Evolutionary conservation across 495 filamentous ascomycete species (phyloP).

Genomic region (Chaetomium cochliodes): DNA sequence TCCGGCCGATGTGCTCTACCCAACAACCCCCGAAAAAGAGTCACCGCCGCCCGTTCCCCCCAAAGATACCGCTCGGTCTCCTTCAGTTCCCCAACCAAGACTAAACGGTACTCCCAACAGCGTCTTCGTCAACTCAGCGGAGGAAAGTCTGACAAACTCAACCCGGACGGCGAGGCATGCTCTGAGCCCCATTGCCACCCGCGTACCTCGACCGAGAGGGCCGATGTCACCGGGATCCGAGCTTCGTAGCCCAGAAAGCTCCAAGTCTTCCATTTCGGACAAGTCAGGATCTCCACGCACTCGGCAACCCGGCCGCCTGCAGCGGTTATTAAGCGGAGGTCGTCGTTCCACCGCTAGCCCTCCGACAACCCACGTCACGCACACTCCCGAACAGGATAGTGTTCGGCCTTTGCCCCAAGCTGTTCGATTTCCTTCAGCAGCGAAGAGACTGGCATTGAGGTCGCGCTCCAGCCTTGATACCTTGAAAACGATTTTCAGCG

Average conservation of each 20-base stretch:
- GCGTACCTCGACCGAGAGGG: conserved; percentile 3
- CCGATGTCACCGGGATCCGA: conserved; percentile 27
- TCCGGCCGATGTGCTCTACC: not conserved
- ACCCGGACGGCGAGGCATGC: conserved; percentile 10
- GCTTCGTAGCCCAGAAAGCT: conserved; percentile 31
- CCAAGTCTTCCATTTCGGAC: conserved; percentile 31
- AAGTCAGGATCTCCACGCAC: conserved; percentile 32
- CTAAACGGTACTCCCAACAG: conserved; percentile 12
- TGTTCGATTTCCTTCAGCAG: conserved; percentile 31
- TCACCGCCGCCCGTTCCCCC: conserved; percentile 36
- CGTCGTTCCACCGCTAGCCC: conserved; percentile 30
- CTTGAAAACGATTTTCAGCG: conserved; percentile 45
- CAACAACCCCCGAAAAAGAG: conserved; percentile 19
- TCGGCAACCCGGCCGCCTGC: conserved; percentile 41
- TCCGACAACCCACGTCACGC: conserved; percentile 34
- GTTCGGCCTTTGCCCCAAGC: conserved; percentile 38
- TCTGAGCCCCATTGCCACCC: conserved; percentile 18
- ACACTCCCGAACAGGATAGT: conserved; percentile 31
- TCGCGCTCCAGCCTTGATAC: conserved; percentile 42
- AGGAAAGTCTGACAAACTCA: not conserved
- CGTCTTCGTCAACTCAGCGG: conserved; percentile 1
- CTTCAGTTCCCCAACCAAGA: conserved; percentile 13
- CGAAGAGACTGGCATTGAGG: conserved; percentile 38
- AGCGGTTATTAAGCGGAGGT: conserved; percentile 42
- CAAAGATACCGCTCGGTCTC: conserved; percentile 26